Base-by-base conservation (phyloP, 2,329 filamentous ascomycete species). In the Lachnellula occidentalis region DNA sequence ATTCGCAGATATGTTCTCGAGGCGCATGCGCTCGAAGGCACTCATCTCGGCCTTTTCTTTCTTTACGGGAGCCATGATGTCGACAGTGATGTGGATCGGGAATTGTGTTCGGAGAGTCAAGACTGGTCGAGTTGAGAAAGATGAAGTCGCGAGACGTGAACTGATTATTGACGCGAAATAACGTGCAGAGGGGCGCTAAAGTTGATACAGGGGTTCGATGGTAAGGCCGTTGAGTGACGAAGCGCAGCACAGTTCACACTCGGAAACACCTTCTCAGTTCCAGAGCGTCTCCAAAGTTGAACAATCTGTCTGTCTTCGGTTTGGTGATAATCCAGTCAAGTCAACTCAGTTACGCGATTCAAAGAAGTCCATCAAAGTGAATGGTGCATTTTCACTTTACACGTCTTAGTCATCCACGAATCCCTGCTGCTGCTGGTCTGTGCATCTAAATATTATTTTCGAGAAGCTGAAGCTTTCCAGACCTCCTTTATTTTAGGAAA, bases 1-100 rank as follows among this genome's bases (percentile, higher is more conserved):
- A 64, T 95, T 94, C 51, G 88, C 85, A 0, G 86, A 89, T 41
- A 95, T 95, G 62, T 96, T 96, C 57, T 91, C 90, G 15, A 90
- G 81, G 0, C 92, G 81, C 62, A 89, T 85, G 64, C 86, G 85
- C 76, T 96, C 92, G 71, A 95, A 96, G 39, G 90, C 89, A 71
- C 88, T 95, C 64, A 95, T 75, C 36, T 80, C 80, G 31, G 74
- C 69, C 64, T 78, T 66, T 14, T 71, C 70, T 41, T 76, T 59
- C 37, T 67, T 66, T 5, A 60, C 72, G 1, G 73, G 68, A 1
- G 78, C 70, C 79, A 83, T 82, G 69, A 15, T 47, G 27, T 31
- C 11, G 27, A 31, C 27, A 11, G 27, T 31, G 27, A 4, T 31
- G 9, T 9, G 27, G 27, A 31, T 31, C 12, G 27, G 27, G 4